Evolutionary conservation across 1,139 yeast genomes (phyloP).

Genomic region (Taphrina deformans): DNA sequence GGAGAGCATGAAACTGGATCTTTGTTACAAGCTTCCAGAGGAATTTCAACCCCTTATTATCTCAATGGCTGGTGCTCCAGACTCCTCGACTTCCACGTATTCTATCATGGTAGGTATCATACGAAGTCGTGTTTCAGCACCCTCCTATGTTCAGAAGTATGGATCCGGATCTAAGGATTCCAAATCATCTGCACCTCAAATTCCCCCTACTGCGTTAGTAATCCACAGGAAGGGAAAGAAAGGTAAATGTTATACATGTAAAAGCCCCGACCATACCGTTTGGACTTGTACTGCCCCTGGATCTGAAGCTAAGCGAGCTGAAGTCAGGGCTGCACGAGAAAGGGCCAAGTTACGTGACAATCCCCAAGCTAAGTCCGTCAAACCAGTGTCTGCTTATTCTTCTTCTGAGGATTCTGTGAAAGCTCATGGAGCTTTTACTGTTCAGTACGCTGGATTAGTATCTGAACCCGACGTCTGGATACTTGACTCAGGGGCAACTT

Average conservation of each 20-base stretch:
- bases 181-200: not conserved
- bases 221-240: not conserved
- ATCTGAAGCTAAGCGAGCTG: not conserved
- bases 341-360: too few relatives aligned
- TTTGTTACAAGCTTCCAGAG: not conserved
- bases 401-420: too few relatives aligned
- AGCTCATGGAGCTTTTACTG: not conserved
- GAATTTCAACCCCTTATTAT: not conserved
- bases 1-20: not conserved
- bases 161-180: not conserved
- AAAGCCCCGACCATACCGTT: not conserved
- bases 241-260: not conserved
- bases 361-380: not conserved
- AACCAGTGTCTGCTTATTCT: too few relatives aligned
- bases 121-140: not conserved
- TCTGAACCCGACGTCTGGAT: not conserved
- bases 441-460: not conserved
- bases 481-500: not conserved
- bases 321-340: not conserved
- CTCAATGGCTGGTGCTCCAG: not conserved
- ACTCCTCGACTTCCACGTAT: not conserved
- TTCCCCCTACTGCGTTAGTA: not conserved
- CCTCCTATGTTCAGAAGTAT: not conserved
- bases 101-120: not conserved
- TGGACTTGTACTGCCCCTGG: not conserved